phyloP scores from a whole-genome alignment of 257 asterid species.

The Thymus mandschuricus region DNA sequence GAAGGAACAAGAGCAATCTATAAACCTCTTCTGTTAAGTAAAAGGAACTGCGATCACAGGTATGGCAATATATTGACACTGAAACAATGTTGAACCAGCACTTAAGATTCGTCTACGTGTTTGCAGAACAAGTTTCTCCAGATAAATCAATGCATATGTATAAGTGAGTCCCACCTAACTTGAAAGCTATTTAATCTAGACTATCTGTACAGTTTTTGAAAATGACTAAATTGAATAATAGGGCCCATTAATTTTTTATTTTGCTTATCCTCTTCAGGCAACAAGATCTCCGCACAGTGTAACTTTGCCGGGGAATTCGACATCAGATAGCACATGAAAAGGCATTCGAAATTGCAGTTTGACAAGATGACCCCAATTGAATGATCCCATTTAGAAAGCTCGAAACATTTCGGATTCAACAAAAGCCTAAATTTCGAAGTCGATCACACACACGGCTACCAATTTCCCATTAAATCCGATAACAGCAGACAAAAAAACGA shows the following conservation, averaged over 20 bases:
- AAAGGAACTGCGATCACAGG: not conserved
- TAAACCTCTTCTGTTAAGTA: not conserved
- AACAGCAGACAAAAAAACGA: not conserved
- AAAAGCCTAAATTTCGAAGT: constrained; percentile 10
- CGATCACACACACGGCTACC: not conserved
- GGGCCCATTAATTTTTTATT: not conserved
- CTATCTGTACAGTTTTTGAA: not conserved
- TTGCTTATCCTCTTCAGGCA: not conserved
- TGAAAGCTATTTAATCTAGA: not conserved
- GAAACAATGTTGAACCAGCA: too few relatives aligned
- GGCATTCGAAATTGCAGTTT: not conserved
- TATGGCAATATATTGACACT: not conserved
- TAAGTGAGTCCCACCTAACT: not conserved
- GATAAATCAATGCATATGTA: not conserved
- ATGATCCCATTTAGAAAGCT: not conserved
- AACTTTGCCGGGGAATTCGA: not conserved
- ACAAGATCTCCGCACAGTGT: not conserved
- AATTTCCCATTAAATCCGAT: not conserved
- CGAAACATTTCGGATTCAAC: not conserved
- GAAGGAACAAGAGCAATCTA: not conserved
- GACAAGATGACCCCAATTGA: not conserved
- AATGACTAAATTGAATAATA: not conserved
- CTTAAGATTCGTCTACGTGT: too few relatives aligned
- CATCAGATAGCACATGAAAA: not conserved
- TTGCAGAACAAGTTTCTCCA: not conserved